Conservation (phyloP, 148 eudicot species). For the Pouteria glomerata region DNA sequence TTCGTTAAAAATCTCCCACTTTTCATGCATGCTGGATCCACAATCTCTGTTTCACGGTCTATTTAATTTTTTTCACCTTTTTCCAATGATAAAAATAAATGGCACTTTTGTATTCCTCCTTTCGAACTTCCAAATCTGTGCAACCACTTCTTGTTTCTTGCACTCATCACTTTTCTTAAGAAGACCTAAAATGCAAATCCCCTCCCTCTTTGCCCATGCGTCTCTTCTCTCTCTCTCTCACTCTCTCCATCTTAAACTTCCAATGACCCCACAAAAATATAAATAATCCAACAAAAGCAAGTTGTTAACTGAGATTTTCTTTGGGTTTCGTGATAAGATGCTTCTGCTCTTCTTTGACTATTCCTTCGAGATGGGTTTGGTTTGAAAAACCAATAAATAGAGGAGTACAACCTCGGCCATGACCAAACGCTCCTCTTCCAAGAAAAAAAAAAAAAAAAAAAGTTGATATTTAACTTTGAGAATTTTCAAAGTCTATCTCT, state of each 20-base stretch:
- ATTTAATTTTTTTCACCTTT: too few species aligned
- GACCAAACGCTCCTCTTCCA: not conserved
- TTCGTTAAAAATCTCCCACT: slow-evolving; percentile 10
- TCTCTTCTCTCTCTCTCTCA: not conserved
- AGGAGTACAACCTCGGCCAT: slow-evolving; percentile 8
- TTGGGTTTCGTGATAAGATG: slow-evolving; percentile 1
- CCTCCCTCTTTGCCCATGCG: not conserved
- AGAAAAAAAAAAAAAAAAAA: not conserved
- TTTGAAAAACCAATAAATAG: slow-evolving; percentile 1
- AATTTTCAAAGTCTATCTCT: too few species aligned
- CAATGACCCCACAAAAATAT: slow-evolving; percentile 22
- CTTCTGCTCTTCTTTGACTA: slow-evolving; percentile 15
- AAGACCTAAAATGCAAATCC: not conserved
- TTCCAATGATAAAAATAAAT: slow-evolving; percentile 4
- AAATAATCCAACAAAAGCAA: not conserved
- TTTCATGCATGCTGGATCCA: slow-evolving; percentile 35
- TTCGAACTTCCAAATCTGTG: slow-evolving; percentile 16
- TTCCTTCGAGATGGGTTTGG: slow-evolving; percentile 14
- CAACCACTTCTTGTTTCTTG: slow-evolving; percentile 6
- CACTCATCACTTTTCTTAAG: not conserved
- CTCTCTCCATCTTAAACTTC: not conserved
- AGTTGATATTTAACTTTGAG: too few species aligned
- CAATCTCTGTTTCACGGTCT: slow-evolving; percentile 27
- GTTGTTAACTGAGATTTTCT: not conserved
- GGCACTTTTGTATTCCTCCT: slow-evolving; percentile 7